Evolutionary conservation across 495 filamentous ascomycete species (phyloP).

Genomic region (Pyronema domesticum): DNA sequence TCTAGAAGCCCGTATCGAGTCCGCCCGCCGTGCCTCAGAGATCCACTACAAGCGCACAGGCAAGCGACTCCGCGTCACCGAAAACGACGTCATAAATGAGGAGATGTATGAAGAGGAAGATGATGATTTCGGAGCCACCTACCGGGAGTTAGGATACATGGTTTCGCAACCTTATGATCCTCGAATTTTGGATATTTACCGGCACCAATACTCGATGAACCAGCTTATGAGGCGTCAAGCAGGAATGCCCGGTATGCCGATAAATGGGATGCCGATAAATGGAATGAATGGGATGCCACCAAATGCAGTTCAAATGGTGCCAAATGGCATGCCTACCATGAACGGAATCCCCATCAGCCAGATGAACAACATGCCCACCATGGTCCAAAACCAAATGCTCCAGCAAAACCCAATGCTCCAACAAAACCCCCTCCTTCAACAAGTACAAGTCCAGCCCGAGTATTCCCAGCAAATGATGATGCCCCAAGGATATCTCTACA

Average conservation of each 20-base stretch:
- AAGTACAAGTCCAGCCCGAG: too few species aligned
- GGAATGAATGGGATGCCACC: constrained; percentile 10
- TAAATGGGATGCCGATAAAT: constrained; percentile 10
- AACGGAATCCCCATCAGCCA: too few species aligned
- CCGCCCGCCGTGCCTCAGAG: constrained; percentile 68
- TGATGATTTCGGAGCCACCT: constrained; percentile 40
- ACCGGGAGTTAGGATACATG: constrained; percentile 37
- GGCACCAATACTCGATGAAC: constrained; percentile 37
- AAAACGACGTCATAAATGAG: constrained; percentile 76
- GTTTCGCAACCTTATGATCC: constrained; percentile 37
- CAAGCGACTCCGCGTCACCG: constrained; percentile 62
- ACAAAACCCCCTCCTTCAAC: too few species aligned
- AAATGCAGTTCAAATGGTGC: neutral
- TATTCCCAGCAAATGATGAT: too few species aligned
- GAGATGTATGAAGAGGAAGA: constrained; percentile 98
- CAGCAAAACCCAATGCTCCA: too few species aligned
- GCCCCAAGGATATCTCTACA: too few species aligned
- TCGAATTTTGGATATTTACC: constrained; percentile 36
- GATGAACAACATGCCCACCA: too few species aligned
- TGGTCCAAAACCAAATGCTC: too few species aligned
- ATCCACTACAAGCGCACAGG: constrained; percentile 85
- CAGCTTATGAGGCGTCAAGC: constrained; percentile 31
- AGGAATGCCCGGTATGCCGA: constrained; percentile 26
- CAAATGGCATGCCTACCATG: neutral
- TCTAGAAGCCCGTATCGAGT: constrained; percentile 76